These are phyloP conservation scores for Arctium minus DNA, from an alignment of 129 eudicot genomes.

Conservation along the genomic window DNA sequence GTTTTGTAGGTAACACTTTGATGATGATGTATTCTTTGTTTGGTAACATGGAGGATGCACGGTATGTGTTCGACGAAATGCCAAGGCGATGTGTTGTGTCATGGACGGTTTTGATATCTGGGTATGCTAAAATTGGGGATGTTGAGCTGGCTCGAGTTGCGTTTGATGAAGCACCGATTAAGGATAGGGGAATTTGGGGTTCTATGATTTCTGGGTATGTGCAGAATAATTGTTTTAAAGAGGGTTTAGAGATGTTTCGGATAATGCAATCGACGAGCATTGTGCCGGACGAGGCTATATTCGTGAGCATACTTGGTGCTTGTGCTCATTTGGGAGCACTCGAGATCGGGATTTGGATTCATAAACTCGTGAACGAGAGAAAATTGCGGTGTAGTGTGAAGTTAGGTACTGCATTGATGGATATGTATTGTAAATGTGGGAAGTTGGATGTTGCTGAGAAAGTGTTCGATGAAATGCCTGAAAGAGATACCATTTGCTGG, in stretches of 20 bases:
- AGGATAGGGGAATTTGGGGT: conserved; percentile 66
- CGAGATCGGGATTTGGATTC: conserved; percentile 64
- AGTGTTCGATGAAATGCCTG: conserved; percentile 48
- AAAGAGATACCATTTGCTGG: conserved; percentile 59
- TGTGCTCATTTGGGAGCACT: conserved; percentile 65
- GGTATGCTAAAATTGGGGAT: conserved; percentile 48
- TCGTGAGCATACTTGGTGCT: conserved; percentile 52
- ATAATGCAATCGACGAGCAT: conserved; percentile 39
- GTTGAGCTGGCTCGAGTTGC: conserved; percentile 38
- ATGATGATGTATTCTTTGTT: conserved; percentile 37
- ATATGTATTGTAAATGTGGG: conserved; percentile 79
- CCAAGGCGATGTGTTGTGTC: conserved; percentile 41
- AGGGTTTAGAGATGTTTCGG: conserved; percentile 56
- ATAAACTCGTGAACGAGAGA: conserved; percentile 26
- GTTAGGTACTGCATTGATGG: conserved; percentile 59
- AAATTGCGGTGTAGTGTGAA: conserved; percentile 19
- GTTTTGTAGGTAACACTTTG: conserved; percentile 52
- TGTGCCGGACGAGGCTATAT: conserved; percentile 50
- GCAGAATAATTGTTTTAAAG: conserved; percentile 58
- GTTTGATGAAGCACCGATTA: conserved; percentile 50
- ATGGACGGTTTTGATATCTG: conserved; percentile 61
- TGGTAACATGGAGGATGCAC: conserved; percentile 41
- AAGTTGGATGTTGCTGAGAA: conserved; percentile 47
- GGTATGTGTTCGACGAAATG: conserved; percentile 52
- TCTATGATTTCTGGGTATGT: conserved; percentile 64